Evolutionary conservation across 2,329 filamentous ascomycete genomes (phyloP).

Genomic region (Ramularia collo-cygni): DNA sequence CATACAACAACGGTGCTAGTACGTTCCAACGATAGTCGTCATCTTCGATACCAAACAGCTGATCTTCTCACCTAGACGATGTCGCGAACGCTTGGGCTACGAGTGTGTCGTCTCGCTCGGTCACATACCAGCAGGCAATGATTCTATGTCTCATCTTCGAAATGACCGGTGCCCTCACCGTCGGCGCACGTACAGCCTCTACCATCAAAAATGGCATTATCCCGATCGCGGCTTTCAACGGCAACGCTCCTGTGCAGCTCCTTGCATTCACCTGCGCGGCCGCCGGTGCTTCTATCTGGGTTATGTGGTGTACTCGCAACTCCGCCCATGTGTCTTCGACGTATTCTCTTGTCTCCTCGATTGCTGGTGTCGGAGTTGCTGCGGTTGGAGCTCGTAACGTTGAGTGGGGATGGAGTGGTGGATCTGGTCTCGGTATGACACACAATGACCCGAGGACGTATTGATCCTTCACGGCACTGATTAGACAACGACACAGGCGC

Average conservation of each 20-base stretch:
- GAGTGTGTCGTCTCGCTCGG: slow-evolving; percentile 44
- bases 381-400: slow-evolving; percentile 39
- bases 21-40: too few relatives aligned
- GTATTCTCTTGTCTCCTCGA: slow-evolving; percentile 53
- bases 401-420: slow-evolving; percentile 38
- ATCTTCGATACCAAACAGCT: too few relatives aligned
- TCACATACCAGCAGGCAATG: slow-evolving; percentile 47
- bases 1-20: slow-evolving; percentile 59
- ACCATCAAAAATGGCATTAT: slow-evolving; percentile 58
- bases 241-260: slow-evolving; percentile 38
- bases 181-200: slow-evolving; percentile 49
- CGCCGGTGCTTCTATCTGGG: slow-evolving; percentile 46
- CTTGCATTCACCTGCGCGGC: slow-evolving; percentile 41
- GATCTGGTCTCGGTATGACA: slow-evolving; percentile 38
- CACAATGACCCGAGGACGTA: too few relatives aligned
- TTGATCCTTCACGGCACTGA: too few relatives aligned
- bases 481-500: too few relatives aligned
- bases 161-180: slow-evolving; percentile 47
- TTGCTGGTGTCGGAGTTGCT: slow-evolving; percentile 55
- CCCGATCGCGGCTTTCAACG: slow-evolving; percentile 41
- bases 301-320: slow-evolving; percentile 49
- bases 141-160: slow-evolving; percentile 48
- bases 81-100: slow-evolving; percentile 51
- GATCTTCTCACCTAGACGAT: too few relatives aligned
- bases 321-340: slow-evolving; percentile 57